Base-by-base conservation (phyloP, 2,329 filamentous ascomycete species). In the Emericellopsis atlantica region DNA sequence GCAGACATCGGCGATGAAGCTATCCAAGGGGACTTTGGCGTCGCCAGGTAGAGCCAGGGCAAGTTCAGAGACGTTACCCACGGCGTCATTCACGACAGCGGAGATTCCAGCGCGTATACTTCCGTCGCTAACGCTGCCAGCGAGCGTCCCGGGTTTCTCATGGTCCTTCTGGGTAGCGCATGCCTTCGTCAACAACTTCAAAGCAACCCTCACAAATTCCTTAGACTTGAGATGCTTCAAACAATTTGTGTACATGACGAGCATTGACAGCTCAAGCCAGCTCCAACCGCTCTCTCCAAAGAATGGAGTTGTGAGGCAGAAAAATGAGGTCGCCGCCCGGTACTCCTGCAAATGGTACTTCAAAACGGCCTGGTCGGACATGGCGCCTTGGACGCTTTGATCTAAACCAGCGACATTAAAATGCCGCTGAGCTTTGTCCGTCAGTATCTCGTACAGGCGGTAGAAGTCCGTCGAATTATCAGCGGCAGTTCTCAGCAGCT, bases 171-270 rank as follows among this genome's bases (percentile, higher is more conserved):
- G 68, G 0, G 69, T 67, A 0, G 62, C 62, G 4, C 74, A 79
- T 1, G 76, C 73, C 53, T 85, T 88, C 7, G 74, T 75, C 10
- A 92, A 62, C 2, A 95, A 65, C 51, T 83, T 82, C 12, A 95
- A 66, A 8, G 86, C 70, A 8, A 84, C 79, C 21, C 76, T 75
- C 14, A 89, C 78, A 51, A 88, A 93, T 46, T 94, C 86, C 44
- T 79, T 78, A 12, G 79, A 76, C 38, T 82, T 70, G 23, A 95
- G 71, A 49, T 85, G 74, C 48, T 84, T 81, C 23, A 98, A 69
- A 56, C 89, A 96, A 38, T 76, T 74, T 1, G 84, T 76, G 55
- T 95, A 92, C 70, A 95, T 82, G 47, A 85, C 76, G 6, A 96
- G 70, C 73, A 95, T 84, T 1, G 82, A 82, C 4, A 87, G 67